Evolutionary conservation across 1,284 basidiomycete genomes (phyloP), one percentile per base, ranked within the genome.

Genomic region (Ustilago crameri): DNA sequence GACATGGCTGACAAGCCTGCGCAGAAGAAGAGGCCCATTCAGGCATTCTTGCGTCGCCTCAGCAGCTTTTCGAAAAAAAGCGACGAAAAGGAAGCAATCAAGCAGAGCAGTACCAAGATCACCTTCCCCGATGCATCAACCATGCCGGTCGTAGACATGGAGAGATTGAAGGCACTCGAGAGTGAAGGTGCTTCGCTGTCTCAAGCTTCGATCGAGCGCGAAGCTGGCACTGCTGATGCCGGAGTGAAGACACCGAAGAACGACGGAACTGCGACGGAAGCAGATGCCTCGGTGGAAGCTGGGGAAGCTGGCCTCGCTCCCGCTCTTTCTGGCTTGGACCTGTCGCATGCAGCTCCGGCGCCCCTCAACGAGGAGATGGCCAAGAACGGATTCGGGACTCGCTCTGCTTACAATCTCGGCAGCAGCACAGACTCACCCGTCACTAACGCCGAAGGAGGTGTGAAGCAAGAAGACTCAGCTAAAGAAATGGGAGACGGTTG

Each of bases 341-440:
- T 66, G 14, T 58, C 62, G 20, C 51, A 71, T 9, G 62, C 54
- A 5, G 43, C 54, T n/a, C 58, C 49, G 10, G 65, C 30, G 18
- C 56, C 54, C 4, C 43, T 75, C 30, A 67, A 75, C 41, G 47
- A 51, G 27, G 55, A 66, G 42, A 74, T 74, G 72, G 61, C 64
- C 20, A 54, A 47, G 43, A 55, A 53, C 14, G 72, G 72, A 8
- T 74, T 74, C 20, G 72, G 72, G 4, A 74, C 72, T 10, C 44
- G 63, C 22, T 61, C 59, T 2, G 72, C 72, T 22, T 64, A 63
- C 49, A 57, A 61, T 50, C 27, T 67, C 17, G 51, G 44, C 12
- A 17, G n/a, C 14, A 40, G 27, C 18, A 27, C 23, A 37, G 30
- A 10, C 44, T 12, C 44, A 17, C 22, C 38, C 9, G 51, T 38